Evolutionary conservation across 2,329 filamentous ascomycete species (phyloP).

Genomic region (Ophiostoma triangulosporum): DNA sequence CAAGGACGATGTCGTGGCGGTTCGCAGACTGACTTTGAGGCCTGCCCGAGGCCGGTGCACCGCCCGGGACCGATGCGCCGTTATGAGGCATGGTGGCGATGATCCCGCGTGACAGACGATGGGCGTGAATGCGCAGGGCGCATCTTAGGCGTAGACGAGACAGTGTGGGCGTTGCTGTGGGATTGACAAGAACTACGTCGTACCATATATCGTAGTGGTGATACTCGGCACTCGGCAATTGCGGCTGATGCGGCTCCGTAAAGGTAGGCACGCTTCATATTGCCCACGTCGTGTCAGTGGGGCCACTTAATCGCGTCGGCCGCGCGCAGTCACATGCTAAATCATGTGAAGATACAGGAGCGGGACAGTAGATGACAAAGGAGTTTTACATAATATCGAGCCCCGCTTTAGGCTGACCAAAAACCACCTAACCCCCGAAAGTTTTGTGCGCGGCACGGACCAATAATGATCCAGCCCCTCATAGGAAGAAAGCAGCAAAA

Average conservation of each 20-base stretch:
- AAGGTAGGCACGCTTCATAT: not conserved
- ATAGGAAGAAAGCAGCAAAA: constrained; percentile 2
- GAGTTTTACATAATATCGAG: not conserved
- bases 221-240: not conserved
- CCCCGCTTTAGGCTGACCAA: not conserved
- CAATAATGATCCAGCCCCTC: constrained; percentile 9
- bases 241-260: no score
- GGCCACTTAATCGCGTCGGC: constrained; percentile 8
- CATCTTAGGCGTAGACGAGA: constrained; percentile 25
- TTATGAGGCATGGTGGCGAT: constrained; percentile 20
- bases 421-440: not conserved
- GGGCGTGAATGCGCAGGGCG: constrained; percentile 30
- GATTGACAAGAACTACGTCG: not conserved
- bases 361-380: not conserved
- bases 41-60: not conserved
- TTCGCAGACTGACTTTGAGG: not conserved
- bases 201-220: not conserved
- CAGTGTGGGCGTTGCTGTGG: constrained; percentile 16
- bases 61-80: not conserved
- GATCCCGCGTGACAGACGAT: constrained; percentile 16
- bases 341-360: constrained; percentile 10
- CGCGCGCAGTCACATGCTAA: constrained; percentile 19
- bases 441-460: constrained; percentile 11
- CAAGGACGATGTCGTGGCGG: constrained; percentile 2
- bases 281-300: not conserved